Evolutionary conservation across 495 filamentous ascomycete species (phyloP).

Genomic region (Friedmanniomyces simplex): DNA sequence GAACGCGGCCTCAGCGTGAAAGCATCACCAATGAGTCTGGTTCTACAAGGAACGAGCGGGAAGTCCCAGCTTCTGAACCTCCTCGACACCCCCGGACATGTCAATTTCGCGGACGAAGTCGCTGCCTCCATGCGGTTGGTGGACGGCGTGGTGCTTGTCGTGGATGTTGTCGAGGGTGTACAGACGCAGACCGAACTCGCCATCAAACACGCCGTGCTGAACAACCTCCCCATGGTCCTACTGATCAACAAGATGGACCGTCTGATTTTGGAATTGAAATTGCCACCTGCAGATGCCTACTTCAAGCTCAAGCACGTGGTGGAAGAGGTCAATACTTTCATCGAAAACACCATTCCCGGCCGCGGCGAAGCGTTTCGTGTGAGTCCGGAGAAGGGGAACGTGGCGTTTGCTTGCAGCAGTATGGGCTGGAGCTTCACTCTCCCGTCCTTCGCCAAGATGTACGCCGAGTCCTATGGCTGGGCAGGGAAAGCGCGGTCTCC

Average conservation of each 20-base stretch:
- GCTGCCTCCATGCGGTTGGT: constrained; percentile 76
- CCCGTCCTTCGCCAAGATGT: constrained; percentile 90
- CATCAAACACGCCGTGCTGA: constrained; percentile 87
- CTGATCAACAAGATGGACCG: constrained; percentile 97
- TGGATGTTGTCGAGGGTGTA: constrained; percentile 97
- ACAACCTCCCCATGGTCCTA: constrained; percentile 78
- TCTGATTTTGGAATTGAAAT: constrained; percentile 84
- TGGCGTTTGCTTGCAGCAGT: constrained; percentile 80
- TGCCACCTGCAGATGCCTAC: constrained; percentile 91
- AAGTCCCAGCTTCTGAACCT: constrained; percentile 97
- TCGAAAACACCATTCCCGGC: constrained; percentile 78
- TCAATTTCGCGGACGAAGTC: constrained; percentile 96
- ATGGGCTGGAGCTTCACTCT: constrained; percentile 98
- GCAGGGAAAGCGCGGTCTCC: background rate
- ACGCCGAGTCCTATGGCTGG: constrained; percentile 62
- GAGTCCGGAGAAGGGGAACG: constrained; percentile 95
- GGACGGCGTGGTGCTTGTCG: constrained; percentile 85
- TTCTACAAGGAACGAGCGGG: constrained; percentile 73
- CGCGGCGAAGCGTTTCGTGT: constrained; percentile 68
- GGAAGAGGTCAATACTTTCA: constrained; percentile 93
- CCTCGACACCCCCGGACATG: constrained; percentile 91
- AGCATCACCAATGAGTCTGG: constrained; percentile 84
- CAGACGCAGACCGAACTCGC: constrained; percentile 94
- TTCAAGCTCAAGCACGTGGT: constrained; percentile 98
- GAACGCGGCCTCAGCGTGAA: constrained; percentile 91